Base-by-base conservation (phyloP, 306 rosid genomes). In the Canavalia gladiata region DNA sequence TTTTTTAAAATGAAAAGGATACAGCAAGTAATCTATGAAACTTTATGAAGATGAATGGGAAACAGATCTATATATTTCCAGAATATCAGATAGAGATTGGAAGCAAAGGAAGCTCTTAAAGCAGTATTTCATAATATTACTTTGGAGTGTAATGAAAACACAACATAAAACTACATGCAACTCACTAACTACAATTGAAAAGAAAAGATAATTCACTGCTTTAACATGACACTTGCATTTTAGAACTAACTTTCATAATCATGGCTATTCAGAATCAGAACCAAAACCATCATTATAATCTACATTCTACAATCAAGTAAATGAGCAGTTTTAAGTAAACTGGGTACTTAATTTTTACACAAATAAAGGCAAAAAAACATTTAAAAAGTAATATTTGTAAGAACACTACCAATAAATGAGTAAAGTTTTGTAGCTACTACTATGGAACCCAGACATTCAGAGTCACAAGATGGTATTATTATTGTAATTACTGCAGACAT, bases 261-360 rank as follows among this genome's bases (percentile, higher is more conserved):
- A 57, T 25, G 69, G 77, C 63, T 51, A 59, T 59, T 70, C 39
- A 70, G 73, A 80, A 75, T 34, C 29, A 60, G 37, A 51, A 35
- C 56, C 8, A 55, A 83, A 55, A 37, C 35, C 47, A n/a, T 72
- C 5, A 79, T 13, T 45, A 35, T 29, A 18, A 75, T 49, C 50
- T 77, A 18, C n/a, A 72, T 5, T 47, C 29, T 52, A 65, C 45
- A 43, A 35, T 11, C 31, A 71, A 68, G 42, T 42, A 62, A 50
- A 33, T 43, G 51, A 41, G 60, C 45, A 54, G 5, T 12, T 12
- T 12, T 28, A 28, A 11, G 43, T 51, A 31, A 54, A 69, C 10
- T 39, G 8, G 1, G 59, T 34, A 30, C 13, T 51, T 50, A 18
- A 56, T 5, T 59, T n/a, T 43, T 28, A 52, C 30, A 62, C 37